Evolutionary conservation across 2,329 filamentous ascomycete species (phyloP).

Genomic region (Trichoderma atrobrunneum): DNA sequence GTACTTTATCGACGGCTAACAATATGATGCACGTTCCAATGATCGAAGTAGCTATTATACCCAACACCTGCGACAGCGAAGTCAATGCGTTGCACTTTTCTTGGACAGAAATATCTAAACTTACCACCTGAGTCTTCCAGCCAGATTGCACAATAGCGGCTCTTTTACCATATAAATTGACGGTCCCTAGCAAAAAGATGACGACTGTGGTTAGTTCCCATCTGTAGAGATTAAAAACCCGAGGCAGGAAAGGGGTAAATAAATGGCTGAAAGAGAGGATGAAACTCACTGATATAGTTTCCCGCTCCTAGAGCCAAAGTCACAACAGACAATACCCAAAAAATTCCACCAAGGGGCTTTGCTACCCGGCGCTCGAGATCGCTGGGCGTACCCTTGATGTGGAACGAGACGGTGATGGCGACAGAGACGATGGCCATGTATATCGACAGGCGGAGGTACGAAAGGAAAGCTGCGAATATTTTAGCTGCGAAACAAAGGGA

Average conservation of each 20-base stretch:
- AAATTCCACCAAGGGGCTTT: slow-evolving; percentile 78
- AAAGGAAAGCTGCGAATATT: slow-evolving; percentile 64
- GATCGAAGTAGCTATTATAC: slow-evolving; percentile 59
- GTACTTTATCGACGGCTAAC: slow-evolving; percentile 48
- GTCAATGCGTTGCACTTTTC: background rate
- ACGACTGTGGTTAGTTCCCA: background rate
- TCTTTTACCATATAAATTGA: slow-evolving; percentile 76
- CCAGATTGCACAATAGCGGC: slow-evolving; percentile 87
- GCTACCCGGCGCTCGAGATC: slow-evolving; percentile 72
- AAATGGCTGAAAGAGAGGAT: background rate
- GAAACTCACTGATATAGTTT: slow-evolving; percentile 75
- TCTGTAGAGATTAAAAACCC: background rate
- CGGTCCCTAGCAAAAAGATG: slow-evolving; percentile 46
- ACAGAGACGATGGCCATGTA: slow-evolving; percentile 89
- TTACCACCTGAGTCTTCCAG: slow-evolving; percentile 83
- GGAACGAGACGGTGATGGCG: slow-evolving; percentile 90
- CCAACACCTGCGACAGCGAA: slow-evolving; percentile 52
- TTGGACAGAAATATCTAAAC: slow-evolving; percentile 22
- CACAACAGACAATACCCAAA: slow-evolving; percentile 78
- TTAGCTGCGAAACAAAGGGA: background rate
- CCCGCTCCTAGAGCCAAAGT: slow-evolving; percentile 74
- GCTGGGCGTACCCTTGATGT: slow-evolving; percentile 72
- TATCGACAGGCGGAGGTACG: slow-evolving; percentile 82
- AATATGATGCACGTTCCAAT: slow-evolving; percentile 64
- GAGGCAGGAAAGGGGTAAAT: background rate